Evolutionary conservation across 2,329 filamentous ascomycete genomes (phyloP).

Genomic region (Fusarium sp.): DNA sequence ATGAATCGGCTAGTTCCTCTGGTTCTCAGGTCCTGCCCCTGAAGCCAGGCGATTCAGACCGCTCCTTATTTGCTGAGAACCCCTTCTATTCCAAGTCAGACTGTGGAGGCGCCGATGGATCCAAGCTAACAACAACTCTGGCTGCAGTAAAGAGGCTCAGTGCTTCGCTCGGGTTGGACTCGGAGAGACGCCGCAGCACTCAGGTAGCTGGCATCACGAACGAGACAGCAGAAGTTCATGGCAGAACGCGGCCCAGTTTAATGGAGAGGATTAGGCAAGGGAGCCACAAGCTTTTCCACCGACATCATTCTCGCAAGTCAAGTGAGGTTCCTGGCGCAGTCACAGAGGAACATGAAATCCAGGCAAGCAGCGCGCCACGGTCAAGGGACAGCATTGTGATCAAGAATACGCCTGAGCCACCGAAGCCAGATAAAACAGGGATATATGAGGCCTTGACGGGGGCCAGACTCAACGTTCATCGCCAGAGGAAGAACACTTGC

Average conservation of each 20-base stretch:
- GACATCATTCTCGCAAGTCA: slow-evolving; percentile 30
- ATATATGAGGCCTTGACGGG: slow-evolving; percentile 42
- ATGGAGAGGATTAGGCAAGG: slow-evolving; percentile 44
- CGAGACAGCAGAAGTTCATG: slow-evolving; percentile 10
- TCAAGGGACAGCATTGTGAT: slow-evolving; percentile 38
- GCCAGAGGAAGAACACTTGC: slow-evolving; percentile 37
- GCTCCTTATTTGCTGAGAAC: slow-evolving; percentile 36
- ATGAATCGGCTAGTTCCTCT: slow-evolving; percentile 1
- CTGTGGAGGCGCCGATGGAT: not conserved
- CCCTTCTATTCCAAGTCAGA: slow-evolving; percentile 30
- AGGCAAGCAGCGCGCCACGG: not conserved
- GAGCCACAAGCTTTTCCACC: slow-evolving; percentile 39
- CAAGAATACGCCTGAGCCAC: slow-evolving; percentile 28
- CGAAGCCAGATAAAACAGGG: slow-evolving; percentile 25
- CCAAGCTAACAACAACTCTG: not conserved
- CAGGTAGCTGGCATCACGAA: slow-evolving; percentile 17
- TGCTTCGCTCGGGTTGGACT: slow-evolving; percentile 38
- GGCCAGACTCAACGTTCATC: slow-evolving; percentile 18
- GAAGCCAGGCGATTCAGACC: slow-evolving; percentile 21
- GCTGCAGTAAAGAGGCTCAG: slow-evolving; percentile 33
- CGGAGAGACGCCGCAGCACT: slow-evolving; percentile 42
- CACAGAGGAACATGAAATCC: not conserved
- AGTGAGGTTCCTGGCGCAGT: slow-evolving; percentile 5
- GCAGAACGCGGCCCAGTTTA: slow-evolving; percentile 37
- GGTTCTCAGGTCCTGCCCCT: slow-evolving; percentile 19